Base-by-base conservation (phyloP, 2,329 filamentous ascomycete species). In the Aspergillus persii region DNA sequence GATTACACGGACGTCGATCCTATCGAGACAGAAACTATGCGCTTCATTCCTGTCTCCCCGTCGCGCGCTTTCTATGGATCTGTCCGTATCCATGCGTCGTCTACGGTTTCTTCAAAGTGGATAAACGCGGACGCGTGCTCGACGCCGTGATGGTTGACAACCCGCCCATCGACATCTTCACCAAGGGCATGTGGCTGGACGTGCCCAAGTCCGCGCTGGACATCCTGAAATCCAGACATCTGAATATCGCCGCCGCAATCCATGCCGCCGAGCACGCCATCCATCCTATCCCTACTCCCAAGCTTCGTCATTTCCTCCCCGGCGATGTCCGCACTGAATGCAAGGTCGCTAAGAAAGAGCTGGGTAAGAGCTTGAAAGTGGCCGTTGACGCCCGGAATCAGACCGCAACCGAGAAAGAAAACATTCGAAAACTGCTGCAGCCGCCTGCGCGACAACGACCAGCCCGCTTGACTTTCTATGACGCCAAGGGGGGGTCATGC, bases 21-120 rank as follows among this genome's bases (percentile, higher is more conserved):
- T 0, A 84, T 96, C 31, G 93, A 96, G 75, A 97, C 92, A 0
- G 92, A 98, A 77, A 88, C 89, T 2, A 92, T 96, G 63, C 88
- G 92, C 7, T 84, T 82, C 18, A 90, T 97, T 26, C 69, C 77
- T 65, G 46, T 46, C 12, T 39, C 55, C 8, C 44, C 30, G 3
- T 89, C 84, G 0, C 84, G 86, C 61, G 94, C 93, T 1, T 98
- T 91, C 76, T 93, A 91, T 71, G 95, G 95, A 39, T 80, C 86
- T 0, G 94, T 99, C 71, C 89, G 89, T 68, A 93, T 98, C 69
- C 86, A 89, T 63, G 89, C 65, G 89, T 91, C 31, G 92, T 99
- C 2, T 98, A 96, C 73, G 95, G 95, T 2, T 99, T 95, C 79
- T 98, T 97, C 83, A 98, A 98, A 73, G 80, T 97, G n/a, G 93